Base-by-base conservation (phyloP, 805 yeast species). In the Schizosaccharomyces cryophilus region DNA sequence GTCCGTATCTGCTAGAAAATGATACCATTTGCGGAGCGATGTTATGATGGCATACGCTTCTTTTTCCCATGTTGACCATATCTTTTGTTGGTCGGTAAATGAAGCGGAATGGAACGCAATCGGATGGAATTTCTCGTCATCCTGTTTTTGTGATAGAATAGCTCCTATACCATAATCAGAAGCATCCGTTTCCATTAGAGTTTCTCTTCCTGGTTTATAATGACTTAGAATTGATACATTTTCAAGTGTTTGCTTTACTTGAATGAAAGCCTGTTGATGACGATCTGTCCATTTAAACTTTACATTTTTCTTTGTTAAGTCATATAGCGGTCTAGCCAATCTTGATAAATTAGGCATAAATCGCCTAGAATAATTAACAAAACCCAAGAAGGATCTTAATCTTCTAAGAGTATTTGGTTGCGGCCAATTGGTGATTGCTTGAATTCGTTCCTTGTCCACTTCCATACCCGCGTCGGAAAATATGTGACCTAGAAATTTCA, bases 21-120 rank as follows among this genome's bases (percentile, higher is more conserved):
- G 31, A 30, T 30, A 30, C 31, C 31, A 30, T 30, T 30, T 30
- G 31, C 31, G 31, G 31, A 30, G 31, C 4, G 31, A 4, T 42
- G 47, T 19, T 17, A 42, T 19, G 5, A 42, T 7, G 21, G 47
- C 47, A 19, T 42, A 42, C 21, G 7, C n/a, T 42, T 42, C 47
- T 42, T 42, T 42, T 5, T 42, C 47, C 21, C 9, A 15, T 17
- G 47, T 42, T 42, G 47, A 78, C 67, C 9, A 42, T 4, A 17
- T 7, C 19, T 17, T 42, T 30, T 4, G 9, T 4, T 42, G 47
- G 5, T 15, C 47, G 4, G 47, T 42, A 15, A 42, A 42, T 42
- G 47, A 15, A 42, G n/a, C 19, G 19, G 47, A 42, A 42, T 42
- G 21, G 9, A 42, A 42, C 5, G 47, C 47, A 19, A 7, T 42